These are phyloP conservation scores for Talaromyces sp. DNA, from an alignment of 2,329 filamentous ascomycete species.

Conservation along the genomic window DNA sequence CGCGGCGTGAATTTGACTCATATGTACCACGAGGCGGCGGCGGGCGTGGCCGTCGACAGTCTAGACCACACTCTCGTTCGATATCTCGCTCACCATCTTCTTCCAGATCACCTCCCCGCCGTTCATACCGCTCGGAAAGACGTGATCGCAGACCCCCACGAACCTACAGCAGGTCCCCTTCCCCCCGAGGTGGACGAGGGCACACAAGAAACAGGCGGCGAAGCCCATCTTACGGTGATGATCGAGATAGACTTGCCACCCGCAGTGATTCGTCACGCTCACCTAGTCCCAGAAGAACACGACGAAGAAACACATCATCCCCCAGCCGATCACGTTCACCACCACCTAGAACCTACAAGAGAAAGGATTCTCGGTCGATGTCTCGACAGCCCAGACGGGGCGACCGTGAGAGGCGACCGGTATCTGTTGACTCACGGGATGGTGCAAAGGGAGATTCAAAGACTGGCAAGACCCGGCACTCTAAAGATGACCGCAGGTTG, in stretches of 20 bases:
- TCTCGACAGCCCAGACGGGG: slow-evolving; percentile 23
- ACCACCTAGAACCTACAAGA: slow-evolving; percentile 28
- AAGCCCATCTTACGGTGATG: slow-evolving; percentile 38
- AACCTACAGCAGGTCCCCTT: slow-evolving; percentile 34
- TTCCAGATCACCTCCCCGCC: slow-evolving; percentile 28
- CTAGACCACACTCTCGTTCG: slow-evolving; percentile 28
- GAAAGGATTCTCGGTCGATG: slow-evolving; percentile 34
- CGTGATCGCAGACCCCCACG: slow-evolving; percentile 29
- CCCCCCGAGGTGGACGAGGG: slow-evolving; percentile 35
- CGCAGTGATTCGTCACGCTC: slow-evolving; percentile 50
- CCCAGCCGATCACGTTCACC: slow-evolving; percentile 35
- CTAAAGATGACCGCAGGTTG: slow-evolving; percentile 37
- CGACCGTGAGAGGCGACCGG: slow-evolving; percentile 39
- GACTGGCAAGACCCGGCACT: slow-evolving; percentile 46
- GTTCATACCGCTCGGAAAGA: slow-evolving; percentile 22
- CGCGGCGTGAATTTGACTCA: slow-evolving; percentile 51
- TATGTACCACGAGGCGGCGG: slow-evolving; percentile 50
- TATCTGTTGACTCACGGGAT: slow-evolving; percentile 39
- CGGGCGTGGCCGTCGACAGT: slow-evolving; percentile 35
- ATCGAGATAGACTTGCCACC: slow-evolving; percentile 47
- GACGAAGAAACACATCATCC: slow-evolving; percentile 36
- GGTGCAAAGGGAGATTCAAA: slow-evolving; percentile 36
- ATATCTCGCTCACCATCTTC: slow-evolving; percentile 25
- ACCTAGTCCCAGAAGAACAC: slow-evolving; percentile 50
- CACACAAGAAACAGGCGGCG: slow-evolving; percentile 31